A percentile compares a stretch with the other conserved stretches of the same genome.
These are phyloP conservation scores for Oryza longistaminata DNA, from an alignment of 176 grass and related monocot genomes.

Conservation along the genomic window DNA sequence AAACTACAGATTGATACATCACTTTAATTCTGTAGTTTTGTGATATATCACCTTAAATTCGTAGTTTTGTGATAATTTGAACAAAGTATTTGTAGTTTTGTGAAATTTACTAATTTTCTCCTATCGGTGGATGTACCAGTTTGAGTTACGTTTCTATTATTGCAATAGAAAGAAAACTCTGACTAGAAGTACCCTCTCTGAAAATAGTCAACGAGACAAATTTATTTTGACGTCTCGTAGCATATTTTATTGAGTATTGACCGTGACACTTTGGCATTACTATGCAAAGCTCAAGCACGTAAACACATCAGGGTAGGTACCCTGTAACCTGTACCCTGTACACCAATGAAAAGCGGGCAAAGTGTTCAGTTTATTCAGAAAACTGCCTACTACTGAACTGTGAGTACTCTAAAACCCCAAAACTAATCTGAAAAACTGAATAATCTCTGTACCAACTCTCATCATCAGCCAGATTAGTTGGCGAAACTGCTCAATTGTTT, in stretches of 20 bases:
- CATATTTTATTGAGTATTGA: not conserved
- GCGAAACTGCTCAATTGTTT: not conserved
- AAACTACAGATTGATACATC: no score
- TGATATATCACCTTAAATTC: no score
- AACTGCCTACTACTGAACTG: not conserved
- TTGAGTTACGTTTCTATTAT: not conserved
- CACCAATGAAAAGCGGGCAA: not conserved
- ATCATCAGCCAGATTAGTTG: not conserved
- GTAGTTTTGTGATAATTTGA: no score
- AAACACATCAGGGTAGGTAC: not conserved
- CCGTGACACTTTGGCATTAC: not conserved
- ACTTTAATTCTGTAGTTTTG: no score
- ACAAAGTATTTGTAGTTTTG: no score
- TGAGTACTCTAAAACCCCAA: not conserved
- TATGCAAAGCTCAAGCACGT: not conserved
- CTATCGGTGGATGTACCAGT: not conserved
- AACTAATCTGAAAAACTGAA: not conserved
- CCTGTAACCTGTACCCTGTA: not conserved
- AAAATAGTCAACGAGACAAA: not conserved
- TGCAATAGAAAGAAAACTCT: not conserved
- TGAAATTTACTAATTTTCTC: not conserved
- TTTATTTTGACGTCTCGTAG: not conserved
- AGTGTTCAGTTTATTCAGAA: not conserved
- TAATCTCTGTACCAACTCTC: not conserved
- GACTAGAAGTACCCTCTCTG: not conserved